Evolutionary conservation across 2,329 filamentous ascomycete species (phyloP).

Genomic region (Exophiala spinifera): DNA sequence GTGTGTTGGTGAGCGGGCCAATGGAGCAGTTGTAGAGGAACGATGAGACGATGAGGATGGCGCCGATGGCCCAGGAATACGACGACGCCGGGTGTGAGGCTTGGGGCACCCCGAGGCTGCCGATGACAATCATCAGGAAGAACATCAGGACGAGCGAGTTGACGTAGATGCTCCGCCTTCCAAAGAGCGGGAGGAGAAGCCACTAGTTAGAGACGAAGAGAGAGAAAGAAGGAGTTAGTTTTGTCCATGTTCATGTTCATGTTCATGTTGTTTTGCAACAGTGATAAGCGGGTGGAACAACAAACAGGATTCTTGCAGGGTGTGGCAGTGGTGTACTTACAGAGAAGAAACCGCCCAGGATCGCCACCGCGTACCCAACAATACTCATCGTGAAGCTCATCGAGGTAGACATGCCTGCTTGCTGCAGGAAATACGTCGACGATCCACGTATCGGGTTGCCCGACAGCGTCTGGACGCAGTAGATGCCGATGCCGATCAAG

Average conservation of each 20-base stretch:
- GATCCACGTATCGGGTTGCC: slow-evolving; percentile 33
- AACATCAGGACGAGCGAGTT: slow-evolving; percentile 28
- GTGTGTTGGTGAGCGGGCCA: slow-evolving; percentile 53
- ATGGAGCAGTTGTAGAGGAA: slow-evolving; percentile 55
- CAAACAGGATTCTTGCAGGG: too few species aligned
- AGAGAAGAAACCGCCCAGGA: slow-evolving; percentile 31
- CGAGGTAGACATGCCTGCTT: slow-evolving; percentile 39
- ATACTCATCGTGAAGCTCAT: slow-evolving; percentile 27
- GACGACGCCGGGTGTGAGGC: neutral
- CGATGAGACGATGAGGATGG: slow-evolving; percentile 52
- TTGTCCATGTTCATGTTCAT: neutral
- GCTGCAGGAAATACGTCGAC: slow-evolving; percentile 50
- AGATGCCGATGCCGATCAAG: slow-evolving; percentile 39
- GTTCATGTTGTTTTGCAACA: too few species aligned
- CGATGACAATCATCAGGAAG: slow-evolving; percentile 26
- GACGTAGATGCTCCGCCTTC: neutral
- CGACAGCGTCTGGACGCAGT: slow-evolving; percentile 35
- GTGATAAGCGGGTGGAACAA: too few species aligned
- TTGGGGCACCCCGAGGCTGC: slow-evolving; percentile 25
- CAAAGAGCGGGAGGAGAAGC: neutral
- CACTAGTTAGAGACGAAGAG: neutral
- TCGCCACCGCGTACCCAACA: slow-evolving; percentile 37
- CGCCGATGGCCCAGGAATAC: slow-evolving; percentile 38
- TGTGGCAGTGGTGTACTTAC: neutral
- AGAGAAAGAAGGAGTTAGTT: too few species aligned